Evolutionary conservation across 495 filamentous ascomycete species (phyloP), one percentile per base, ranked within the genome.

Genomic region (Cercophora newfieldiana): DNA sequence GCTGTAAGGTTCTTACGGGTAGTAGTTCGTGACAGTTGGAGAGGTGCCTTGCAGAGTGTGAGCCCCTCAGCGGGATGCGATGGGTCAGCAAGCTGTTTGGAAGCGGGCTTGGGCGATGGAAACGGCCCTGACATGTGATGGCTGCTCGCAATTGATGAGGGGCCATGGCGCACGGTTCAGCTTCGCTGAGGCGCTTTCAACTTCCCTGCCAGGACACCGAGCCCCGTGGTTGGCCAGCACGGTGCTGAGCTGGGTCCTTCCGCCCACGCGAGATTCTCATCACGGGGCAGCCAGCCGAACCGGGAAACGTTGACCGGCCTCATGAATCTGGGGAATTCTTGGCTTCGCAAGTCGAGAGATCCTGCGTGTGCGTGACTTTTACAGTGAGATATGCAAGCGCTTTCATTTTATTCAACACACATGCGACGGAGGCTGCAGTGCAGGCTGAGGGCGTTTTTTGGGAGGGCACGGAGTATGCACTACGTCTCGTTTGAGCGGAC

Each of bases 261-360:
- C 12, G 37, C 37, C 37, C 37, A 44, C 37, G 37, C 37, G 37
- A 44, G 18, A 44, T 44, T 44, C 21, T 30, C 54, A 57, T 30
- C 22, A 18, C 61, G 56, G 68, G 33, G 50, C n/a, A 25, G 6
- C 37, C 47, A 62, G 25, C 65, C 28, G 26, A 30, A 65, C 64
- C 1, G 18, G 68, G 68, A 59, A 71, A 30, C 14, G 6, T 47
- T 19, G 61, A 21, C 68, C 65, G 68, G 37, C n/a, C n/a, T 24
- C 30, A 63, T 56, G 66, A 64, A 66, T 71, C 68, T 60, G 68
- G 68, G 68, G 66, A 62, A 67, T 30, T n/a, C 56, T 55, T 66
- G 56, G 64, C 56, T 54, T 19, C 37, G 37, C 37, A 33, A 33
- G 30, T 8, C 4, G 37, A 44, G 18, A 44, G 37, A 44, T 44